Base-by-base conservation (phyloP, 1,284 basidiomycete genomes). In the Ganoderma leucocontextum region DNA sequence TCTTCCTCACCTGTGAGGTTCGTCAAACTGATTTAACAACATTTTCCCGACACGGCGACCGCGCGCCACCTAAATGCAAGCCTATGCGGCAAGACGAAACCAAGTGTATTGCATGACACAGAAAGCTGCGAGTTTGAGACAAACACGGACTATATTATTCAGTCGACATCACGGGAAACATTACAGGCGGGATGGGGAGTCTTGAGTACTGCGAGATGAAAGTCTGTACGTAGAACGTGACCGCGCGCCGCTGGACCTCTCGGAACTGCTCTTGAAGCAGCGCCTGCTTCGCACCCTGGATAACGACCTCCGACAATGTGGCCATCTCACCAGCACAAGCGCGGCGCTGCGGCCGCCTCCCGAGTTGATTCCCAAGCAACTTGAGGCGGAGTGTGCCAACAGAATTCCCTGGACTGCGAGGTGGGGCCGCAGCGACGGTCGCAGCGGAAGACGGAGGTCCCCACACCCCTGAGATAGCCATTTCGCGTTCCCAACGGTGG, bases 181-280 rank as follows among this genome's bases (percentile, higher is more conserved):
- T n/a, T 8, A 63, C 19, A 15, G 64, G 64, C 17, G 58, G 44
- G n/a, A 65, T 42, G n/a, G 64, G 64, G 2, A 65, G 39, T 4
- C 64, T 35, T 1, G 15, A 41, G 36, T 47, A 65, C 12, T 49
- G 35, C 13, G 25, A 22, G 2, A 65, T 33, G 25, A 65, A 65
- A 7, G 58, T 29, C 22, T 36, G 44, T 15, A 61, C 49, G n/a
- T 65, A 65, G n/a, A 65, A 65, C 35, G 29, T 13, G 10, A 65
- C 47, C 12, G 47, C 36, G 12, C 13, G 5, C 22, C 15, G 53
- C 49, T 65, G 64, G 29, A 65, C 15, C 10, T 33, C 10, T 2
- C 12, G n/a, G 22, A 29, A 29, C 7, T 65, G 57, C n/a, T 41
- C 29, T 6, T 58, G 12, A 5, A 15, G 15, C n/a, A 42, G 13